These are phyloP conservation scores for Cyclotella sp. DNA, from an alignment of 108 stramenopile genomes.

Conservation along the genomic window DNA sequence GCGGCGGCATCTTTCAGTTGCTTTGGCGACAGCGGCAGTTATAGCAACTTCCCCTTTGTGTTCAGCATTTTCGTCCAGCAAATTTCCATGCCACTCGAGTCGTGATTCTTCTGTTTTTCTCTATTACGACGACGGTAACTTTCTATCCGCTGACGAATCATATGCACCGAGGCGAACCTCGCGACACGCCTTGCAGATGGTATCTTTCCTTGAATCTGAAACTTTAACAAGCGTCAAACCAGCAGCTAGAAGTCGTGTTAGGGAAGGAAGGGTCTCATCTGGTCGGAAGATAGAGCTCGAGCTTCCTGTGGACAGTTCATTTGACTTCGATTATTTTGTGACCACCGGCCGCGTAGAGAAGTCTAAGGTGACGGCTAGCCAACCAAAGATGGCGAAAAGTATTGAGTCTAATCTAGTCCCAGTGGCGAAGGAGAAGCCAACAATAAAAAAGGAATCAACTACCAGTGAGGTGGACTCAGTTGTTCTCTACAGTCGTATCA, in stretches of 20 bases:
- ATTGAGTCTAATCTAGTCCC: neutral
- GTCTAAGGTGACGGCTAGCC: neutral
- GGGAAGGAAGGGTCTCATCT: neutral
- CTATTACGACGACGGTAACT: neutral
- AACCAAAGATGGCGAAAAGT: neutral
- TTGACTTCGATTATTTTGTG: conserved; percentile 5
- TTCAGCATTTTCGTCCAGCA: conserved; percentile 1
- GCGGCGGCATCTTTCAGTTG: conserved; percentile 7
- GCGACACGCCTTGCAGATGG: neutral
- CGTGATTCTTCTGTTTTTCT: neutral
- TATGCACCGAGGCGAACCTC: neutral
- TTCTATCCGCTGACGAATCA: neutral
- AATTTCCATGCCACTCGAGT: neutral
- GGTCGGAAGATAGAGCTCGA: conserved; percentile 3
- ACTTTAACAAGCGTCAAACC: conserved; percentile 3
- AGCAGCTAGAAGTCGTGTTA: neutral
- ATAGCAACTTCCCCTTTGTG: neutral
- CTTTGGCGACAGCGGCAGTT: neutral
- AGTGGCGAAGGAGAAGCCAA: neutral
- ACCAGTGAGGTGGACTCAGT: conserved; percentile 6
- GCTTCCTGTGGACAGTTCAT: neutral
- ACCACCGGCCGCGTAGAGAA: neutral
- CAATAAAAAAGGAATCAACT: neutral
- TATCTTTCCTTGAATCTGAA: conserved; percentile 18
- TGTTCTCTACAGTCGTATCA: conserved; percentile 15